Percentiles rank a stretch among this genome's conserved stretches.
These are phyloP conservation scores for Aureoboletus auriporus DNA, from an alignment of 768 basidiomycete species.

Conservation along the genomic window DNA sequence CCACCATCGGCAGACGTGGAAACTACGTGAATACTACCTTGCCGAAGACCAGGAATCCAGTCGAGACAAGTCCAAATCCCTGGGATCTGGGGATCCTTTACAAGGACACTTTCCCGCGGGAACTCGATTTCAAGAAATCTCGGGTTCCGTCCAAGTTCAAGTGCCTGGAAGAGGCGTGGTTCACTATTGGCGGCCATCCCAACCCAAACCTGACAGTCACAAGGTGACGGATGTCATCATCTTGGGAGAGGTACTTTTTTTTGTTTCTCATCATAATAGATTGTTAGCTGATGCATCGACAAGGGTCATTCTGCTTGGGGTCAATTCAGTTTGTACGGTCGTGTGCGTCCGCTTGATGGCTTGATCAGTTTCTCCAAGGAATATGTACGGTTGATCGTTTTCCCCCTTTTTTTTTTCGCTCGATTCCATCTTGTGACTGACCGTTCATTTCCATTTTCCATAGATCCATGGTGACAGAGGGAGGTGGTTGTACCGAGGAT, in stretches of 20 bases:
- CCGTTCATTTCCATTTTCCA: background rate
- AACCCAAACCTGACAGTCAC: slow-evolving; percentile 27
- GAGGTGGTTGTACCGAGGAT: slow-evolving; percentile 83
- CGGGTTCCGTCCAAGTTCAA: slow-evolving; percentile 44
- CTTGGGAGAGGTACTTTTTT: slow-evolving; percentile 60
- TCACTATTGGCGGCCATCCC: slow-evolving; percentile 26
- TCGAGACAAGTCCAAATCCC: slow-evolving; percentile 22
- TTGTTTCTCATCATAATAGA: background rate
- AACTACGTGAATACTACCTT: slow-evolving; percentile 72
- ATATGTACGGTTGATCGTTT: slow-evolving; percentile 52
- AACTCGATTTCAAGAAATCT: slow-evolving; percentile 45
- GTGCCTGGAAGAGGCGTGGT: slow-evolving; percentile 37
- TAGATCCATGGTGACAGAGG: slow-evolving; percentile 73
- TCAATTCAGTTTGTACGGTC: slow-evolving; percentile 74
- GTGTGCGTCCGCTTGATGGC: slow-evolving; percentile 79
- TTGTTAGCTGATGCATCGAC: slow-evolving; percentile 3
- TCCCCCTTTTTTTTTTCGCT: background rate
- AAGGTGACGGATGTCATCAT: slow-evolving; percentile 56
- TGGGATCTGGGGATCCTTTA: slow-evolving; percentile 59
- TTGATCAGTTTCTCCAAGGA: slow-evolving; percentile 79
- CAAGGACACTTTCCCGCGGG: slow-evolving; percentile 58
- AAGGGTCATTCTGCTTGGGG: slow-evolving; percentile 93
- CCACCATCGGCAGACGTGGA: slow-evolving; percentile 89
- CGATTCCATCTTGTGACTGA: background rate
- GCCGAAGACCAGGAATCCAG: slow-evolving; percentile 27